A percentile compares a stretch with the other conserved stretches of the same genome.
Evolutionary conservation across 176 grass and related monocot genomes (phyloP).

Genomic region (Zea mays): DNA sequence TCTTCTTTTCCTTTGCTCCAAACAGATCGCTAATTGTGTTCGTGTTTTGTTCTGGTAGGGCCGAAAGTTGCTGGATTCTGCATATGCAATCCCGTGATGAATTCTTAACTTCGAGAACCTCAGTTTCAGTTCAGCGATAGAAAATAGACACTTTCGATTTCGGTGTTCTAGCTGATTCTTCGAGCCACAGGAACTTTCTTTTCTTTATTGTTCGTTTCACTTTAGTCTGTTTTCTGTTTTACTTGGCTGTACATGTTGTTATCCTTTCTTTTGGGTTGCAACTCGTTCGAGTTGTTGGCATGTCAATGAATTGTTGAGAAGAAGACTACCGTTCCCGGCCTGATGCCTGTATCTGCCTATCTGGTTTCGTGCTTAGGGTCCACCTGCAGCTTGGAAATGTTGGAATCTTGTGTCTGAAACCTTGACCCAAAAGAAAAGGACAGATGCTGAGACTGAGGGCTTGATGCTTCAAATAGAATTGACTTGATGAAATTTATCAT

Average conservation of each 20-base stretch:
- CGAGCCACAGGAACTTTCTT: neutral
- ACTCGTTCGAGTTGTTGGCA: conserved; percentile 40
- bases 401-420: conserved; percentile 37
- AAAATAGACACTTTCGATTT: neutral
- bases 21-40: neutral
- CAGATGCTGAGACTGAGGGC: conserved; percentile 14
- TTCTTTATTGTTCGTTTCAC: neutral
- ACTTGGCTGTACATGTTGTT: neutral
- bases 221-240: conserved; percentile 2
- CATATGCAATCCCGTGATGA: neutral
- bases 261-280: neutral
- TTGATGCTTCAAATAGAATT: conserved; percentile 34
- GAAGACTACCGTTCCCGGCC: neutral
- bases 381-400: conserved; percentile 31
- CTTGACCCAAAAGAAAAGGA: conserved; percentile 45
- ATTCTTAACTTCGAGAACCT: neutral
- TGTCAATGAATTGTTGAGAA: conserved; percentile 30
- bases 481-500: conserved; percentile 19
- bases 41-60: conserved; percentile 2
- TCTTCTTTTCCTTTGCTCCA: conserved; percentile 11
- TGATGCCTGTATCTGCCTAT: conserved; percentile 21
- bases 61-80: neutral
- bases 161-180: conserved; percentile 12
- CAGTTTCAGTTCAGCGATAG: neutral
- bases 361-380: conserved; percentile 18